Conservation (phyloP, 192 early-diverging fungal species). For the Coemansia furcata region DNA sequence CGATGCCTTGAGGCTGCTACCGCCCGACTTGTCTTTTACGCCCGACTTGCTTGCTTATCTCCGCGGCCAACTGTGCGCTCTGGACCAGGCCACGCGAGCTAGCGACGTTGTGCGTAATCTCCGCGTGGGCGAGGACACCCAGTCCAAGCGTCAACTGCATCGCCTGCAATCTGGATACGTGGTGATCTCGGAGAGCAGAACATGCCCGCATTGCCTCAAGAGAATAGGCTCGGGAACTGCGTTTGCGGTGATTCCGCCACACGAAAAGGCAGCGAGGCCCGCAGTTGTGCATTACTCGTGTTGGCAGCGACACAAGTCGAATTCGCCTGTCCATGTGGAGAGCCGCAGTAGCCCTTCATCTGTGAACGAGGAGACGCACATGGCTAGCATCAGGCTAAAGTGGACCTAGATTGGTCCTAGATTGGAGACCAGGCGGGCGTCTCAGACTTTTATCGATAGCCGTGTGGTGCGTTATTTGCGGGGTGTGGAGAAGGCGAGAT, state of each 20-base stretch:
- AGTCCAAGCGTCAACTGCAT: slow-evolving; percentile 38
- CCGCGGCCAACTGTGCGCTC: slow-evolving; percentile 53
- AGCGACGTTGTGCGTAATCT: slow-evolving; percentile 38
- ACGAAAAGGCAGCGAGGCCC: slow-evolving; percentile 9
- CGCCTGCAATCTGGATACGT: slow-evolving; percentile 28
- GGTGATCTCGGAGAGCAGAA: slow-evolving; percentile 37
- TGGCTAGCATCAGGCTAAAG: background rate
- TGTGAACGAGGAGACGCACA: background rate
- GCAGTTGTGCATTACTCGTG: slow-evolving; percentile 54
- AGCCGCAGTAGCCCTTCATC: background rate
- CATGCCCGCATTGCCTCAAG: slow-evolving; percentile 53
- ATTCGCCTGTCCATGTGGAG: background rate
- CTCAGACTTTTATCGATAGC: background rate
- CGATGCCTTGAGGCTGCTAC: slow-evolving; percentile 43
- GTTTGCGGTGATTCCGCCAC: slow-evolving; percentile 42
- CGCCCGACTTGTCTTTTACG: slow-evolving; percentile 47
- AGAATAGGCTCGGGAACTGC: slow-evolving; percentile 52
- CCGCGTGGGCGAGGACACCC: slow-evolving; percentile 33
- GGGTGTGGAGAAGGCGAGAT: background rate
- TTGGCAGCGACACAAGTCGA: slow-evolving; percentile 43
- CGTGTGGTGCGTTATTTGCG: background rate
- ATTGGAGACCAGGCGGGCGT: background rate
- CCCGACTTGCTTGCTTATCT: slow-evolving; percentile 53
- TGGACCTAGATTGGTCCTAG: slow-evolving; percentile 5
- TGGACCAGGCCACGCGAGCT: slow-evolving; percentile 36